Base-by-base conservation (phyloP, 257 asterid genomes). In the Vinca minor region DNA sequence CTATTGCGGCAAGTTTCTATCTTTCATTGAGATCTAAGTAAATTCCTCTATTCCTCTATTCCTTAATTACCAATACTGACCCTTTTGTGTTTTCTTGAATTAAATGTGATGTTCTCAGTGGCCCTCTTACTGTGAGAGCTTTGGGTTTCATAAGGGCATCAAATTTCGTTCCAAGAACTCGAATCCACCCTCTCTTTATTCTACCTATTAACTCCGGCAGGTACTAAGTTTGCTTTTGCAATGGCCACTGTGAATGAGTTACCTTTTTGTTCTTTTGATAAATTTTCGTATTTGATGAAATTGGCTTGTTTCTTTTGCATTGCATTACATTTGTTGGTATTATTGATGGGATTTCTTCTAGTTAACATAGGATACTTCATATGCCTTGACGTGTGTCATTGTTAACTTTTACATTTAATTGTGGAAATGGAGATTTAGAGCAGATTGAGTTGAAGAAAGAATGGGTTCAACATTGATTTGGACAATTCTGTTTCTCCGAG, bases 201-300 rank as follows among this genome's bases (percentile, higher is more conserved):
- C 78, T 66, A 45, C 73, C 80, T 50, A 75, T 72, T 72, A 77
- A 71, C 1, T 80, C 66, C 73, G 83, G 74, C 71, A 81, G 97
- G 95, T 89, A 62, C 58, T 32, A 14, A 6, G n/a, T 44, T 17
- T 44, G 49, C 20, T 44, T 17, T 1, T 17, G 13, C 2, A 53
- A 28, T 12, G 12, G 12, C 38, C 14, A 53, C 4, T 15, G 11
- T 13, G 28, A 28, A 26, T 15, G 59, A 55, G 23, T 55, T 29
- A 8, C 61, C 41, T 26, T 54, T 31, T 2, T 55, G 4, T 55
- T 31, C 26, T 4, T 55, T 31, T 31, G 59, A 14, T 15, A 15
- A 31, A 55, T 31, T 55, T n/a, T 15, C 41, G 31, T 28, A 5
- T 28, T 15, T 11, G 38, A 29, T 55, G 21, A 32, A 31, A 29